Conservation (phyloP, 1,139 yeast genomes). For the Zhuliangozyma blackwelliae region DNA sequence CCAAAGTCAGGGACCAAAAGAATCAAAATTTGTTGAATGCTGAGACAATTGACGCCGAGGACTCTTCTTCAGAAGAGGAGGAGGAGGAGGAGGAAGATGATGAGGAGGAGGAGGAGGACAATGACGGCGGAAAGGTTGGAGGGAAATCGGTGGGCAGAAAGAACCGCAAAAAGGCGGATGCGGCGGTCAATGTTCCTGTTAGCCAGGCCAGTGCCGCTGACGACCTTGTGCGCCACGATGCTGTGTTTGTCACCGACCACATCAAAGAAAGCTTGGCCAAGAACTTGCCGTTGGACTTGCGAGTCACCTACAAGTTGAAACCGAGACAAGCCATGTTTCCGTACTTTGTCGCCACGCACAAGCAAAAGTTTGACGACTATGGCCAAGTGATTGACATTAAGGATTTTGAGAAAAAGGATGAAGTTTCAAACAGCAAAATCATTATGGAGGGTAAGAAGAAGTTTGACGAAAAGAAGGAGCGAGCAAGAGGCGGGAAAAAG, state of each 20-base stretch:
- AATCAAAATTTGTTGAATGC: slow-evolving; percentile 51
- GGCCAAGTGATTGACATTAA: slow-evolving; percentile 67
- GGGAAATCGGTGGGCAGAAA: not conserved
- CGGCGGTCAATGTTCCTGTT: slow-evolving; percentile 6
- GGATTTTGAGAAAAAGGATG: slow-evolving; percentile 63
- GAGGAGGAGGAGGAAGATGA: slow-evolving; percentile 21
- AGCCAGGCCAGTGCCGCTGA: slow-evolving; percentile 12
- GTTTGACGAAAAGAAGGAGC: slow-evolving; percentile 20
- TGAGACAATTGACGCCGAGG: slow-evolving; percentile 33
- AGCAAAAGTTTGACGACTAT: slow-evolving; percentile 73
- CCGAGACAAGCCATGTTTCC: slow-evolving; percentile 81
- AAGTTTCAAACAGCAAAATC: slow-evolving; percentile 32
- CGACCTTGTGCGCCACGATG: slow-evolving; percentile 39
- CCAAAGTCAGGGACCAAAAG: slow-evolving; percentile 53
- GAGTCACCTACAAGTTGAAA: slow-evolving; percentile 51
- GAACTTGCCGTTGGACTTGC: slow-evolving; percentile 53
- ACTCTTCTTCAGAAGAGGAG: slow-evolving; percentile 37
- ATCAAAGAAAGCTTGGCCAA: slow-evolving; percentile 36
- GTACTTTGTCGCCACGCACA: slow-evolving; percentile 44
- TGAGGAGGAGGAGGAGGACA: slow-evolving; percentile 1
- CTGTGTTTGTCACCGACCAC: slow-evolving; percentile 33
- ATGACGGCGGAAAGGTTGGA: slow-evolving; percentile 1
- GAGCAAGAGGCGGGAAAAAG: slow-evolving; percentile 13
- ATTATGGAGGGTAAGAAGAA: slow-evolving; percentile 31
- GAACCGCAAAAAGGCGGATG: not conserved